Percentiles rank a stretch among this genome's conserved stretches.
Conservation (phyloP, 257 asterid species). For the Solanum pimpinellifolium region DNA sequence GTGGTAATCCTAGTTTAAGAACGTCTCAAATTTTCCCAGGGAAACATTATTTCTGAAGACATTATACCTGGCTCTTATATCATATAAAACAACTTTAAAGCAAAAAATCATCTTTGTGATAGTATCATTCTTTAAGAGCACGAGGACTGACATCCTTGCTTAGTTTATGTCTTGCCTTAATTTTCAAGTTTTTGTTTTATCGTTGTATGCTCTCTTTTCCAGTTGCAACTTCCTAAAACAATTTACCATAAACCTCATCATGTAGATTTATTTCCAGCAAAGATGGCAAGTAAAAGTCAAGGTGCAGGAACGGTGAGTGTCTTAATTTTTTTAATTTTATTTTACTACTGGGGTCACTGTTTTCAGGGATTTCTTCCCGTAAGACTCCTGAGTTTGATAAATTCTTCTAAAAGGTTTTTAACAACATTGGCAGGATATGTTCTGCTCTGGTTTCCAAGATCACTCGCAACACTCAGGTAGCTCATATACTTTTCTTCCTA, state of each 20-base stretch:
- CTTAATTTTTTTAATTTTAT: not conserved
- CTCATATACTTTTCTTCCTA: not conserved
- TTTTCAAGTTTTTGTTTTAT: not conserved
- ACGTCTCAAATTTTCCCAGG: not conserved
- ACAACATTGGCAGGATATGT: slow-evolving; percentile 43
- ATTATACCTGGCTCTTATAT: not conserved
- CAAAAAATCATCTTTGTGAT: not conserved
- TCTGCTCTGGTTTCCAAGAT: slow-evolving; percentile 47
- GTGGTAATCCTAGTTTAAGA: not conserved
- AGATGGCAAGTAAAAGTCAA: slow-evolving; percentile 40
- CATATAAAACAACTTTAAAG: not conserved
- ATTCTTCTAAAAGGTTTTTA: not conserved
- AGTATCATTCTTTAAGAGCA: not conserved
- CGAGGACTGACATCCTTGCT: not conserved
- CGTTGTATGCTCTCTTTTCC: not conserved
- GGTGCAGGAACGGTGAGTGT: slow-evolving; percentile 38
- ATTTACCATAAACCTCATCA: slow-evolving; percentile 11
- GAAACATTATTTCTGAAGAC: not conserved
- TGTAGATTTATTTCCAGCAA: slow-evolving; percentile 36
- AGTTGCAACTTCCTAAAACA: not conserved
- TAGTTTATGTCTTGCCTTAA: not conserved
- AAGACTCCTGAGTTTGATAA: not conserved
- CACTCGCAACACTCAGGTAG: slow-evolving; percentile 65
- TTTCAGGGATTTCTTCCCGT: not conserved
- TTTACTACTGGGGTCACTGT: not conserved